phyloP scores from a whole-genome alignment of 768 basidiomycete species.

The Lanmaoa pseudosensibilis region DNA sequence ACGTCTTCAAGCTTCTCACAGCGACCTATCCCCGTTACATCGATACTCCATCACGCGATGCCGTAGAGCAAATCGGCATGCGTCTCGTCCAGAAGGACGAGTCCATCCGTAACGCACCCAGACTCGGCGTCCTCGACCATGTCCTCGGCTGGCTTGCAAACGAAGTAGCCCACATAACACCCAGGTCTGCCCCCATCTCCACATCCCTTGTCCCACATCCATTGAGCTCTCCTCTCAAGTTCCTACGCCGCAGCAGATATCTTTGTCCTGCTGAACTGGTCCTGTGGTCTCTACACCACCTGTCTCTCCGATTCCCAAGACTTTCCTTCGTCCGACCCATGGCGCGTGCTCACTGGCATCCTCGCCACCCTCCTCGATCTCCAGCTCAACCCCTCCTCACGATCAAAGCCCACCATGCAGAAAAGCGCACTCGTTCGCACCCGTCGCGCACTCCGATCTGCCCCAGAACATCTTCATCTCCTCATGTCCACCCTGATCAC shows the following conservation, averaged over 20 bases:
- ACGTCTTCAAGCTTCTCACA: conserved; percentile 71
- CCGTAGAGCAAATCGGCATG: conserved; percentile 66
- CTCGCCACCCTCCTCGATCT: conserved; percentile 62
- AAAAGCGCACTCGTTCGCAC: conserved; percentile 60
- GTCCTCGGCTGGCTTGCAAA: conserved; percentile 74
- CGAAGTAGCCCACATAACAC: conserved; percentile 58
- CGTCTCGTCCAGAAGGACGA: conserved; percentile 67
- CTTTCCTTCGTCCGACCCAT: conserved; percentile 48
- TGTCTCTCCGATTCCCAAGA: conserved; percentile 46
- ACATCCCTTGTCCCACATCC: neutral
- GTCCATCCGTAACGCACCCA: conserved; percentile 40
- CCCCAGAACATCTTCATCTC: conserved; percentile 47
- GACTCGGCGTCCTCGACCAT: conserved; percentile 64
- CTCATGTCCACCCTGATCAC: conserved; percentile 57
- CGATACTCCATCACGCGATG: conserved; percentile 67
- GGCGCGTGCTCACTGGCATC: conserved; percentile 51
- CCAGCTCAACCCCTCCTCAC: conserved; percentile 50
- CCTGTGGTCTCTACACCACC: conserved; percentile 58
- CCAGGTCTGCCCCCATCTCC: conserved; percentile 50
- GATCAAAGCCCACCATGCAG: conserved; percentile 58
- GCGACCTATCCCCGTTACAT: conserved; percentile 78
- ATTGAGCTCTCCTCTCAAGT: conserved; percentile 27
- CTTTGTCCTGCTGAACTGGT: conserved; percentile 73
- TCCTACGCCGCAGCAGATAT: conserved; percentile 59
- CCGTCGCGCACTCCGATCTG: conserved; percentile 68